phyloP scores from a whole-genome alignment of 371 early-diverging fungal species.

The Mucor indicus region DNA sequence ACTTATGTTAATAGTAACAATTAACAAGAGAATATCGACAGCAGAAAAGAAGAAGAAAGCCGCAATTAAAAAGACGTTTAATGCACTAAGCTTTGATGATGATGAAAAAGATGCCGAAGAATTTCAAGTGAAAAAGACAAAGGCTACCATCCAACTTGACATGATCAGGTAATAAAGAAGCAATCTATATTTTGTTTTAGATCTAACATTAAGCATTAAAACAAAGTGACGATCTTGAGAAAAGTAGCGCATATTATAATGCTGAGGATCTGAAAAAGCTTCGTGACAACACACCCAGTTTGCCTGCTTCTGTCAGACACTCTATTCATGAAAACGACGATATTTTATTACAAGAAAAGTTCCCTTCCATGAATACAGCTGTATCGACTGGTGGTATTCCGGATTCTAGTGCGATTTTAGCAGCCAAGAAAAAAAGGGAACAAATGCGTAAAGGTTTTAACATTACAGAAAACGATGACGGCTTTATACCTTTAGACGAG shows the following conservation, averaged over 20 bases:
- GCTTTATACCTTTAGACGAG: constrained; percentile 34
- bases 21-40: too few relatives aligned
- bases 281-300: constrained; percentile 35
- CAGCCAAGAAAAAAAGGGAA: constrained; percentile 55
- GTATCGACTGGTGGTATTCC: constrained; percentile 31
- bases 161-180: too few relatives aligned
- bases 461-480: constrained; percentile 33
- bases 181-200: too few relatives aligned
- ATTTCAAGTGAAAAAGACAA: constrained; percentile 37
- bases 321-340: constrained; percentile 12
- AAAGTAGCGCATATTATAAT: constrained; percentile 17
- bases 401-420: constrained; percentile 44
- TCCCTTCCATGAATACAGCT: constrained; percentile 29
- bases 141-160: too few relatives aligned
- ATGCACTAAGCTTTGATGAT: constrained; percentile 33
- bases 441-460: constrained; percentile 36
- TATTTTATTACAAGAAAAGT: constrained; percentile 39
- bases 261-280: constrained; percentile 28
- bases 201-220: too few relatives aligned
- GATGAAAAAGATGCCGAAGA: constrained; percentile 17
- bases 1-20: too few relatives aligned
- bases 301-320: constrained; percentile 20
- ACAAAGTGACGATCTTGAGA: not conserved
- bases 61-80: constrained; percentile 13
- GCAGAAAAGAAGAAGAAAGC: constrained; percentile 28